Conservation (phyloP, 768 basidiomycete species). For the Leucocoprinus birnbaumii region DNA sequence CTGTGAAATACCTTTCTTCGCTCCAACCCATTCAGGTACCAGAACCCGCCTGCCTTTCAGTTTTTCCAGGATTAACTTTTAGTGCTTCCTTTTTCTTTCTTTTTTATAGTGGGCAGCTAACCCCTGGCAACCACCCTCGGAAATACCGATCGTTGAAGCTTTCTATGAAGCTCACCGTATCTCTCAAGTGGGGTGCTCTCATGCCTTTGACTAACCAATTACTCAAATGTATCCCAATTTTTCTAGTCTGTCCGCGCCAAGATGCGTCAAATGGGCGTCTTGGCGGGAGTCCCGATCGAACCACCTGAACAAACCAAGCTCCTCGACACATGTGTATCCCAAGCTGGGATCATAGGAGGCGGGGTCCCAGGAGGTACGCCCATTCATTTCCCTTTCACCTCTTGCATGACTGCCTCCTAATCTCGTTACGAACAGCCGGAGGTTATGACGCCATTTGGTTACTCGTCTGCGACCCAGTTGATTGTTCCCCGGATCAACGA, state of each 20-base stretch:
- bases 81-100: constrained; percentile 1
- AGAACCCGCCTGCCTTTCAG: constrained; percentile 4
- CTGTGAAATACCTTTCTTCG: constrained; percentile 61
- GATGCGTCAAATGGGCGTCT: constrained; percentile 83
- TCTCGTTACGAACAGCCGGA: constrained; percentile 58
- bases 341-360: constrained; percentile 87
- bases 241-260: constrained; percentile 66
- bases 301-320: constrained; percentile 83
- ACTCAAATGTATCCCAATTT: neutral
- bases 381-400: neutral
- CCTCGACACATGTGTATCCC: constrained; percentile 70
- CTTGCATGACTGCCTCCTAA: neutral
- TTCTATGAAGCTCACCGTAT: constrained; percentile 58
- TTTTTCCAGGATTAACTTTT: neutral
- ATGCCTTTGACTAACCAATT: no score
- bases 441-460: constrained; percentile 98
- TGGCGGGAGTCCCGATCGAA: constrained; percentile 83
- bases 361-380: constrained; percentile 92
- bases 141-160: constrained; percentile 44
- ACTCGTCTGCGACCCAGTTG: constrained; percentile 65
- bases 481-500: constrained; percentile 39
- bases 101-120: constrained; percentile 55
- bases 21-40: constrained; percentile 56
- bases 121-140: constrained; percentile 42
- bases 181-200: constrained; percentile 47